Conservation (phyloP, 202 grass and related monocot species). For the Schoenoplectus tabernaemontani region DNA sequence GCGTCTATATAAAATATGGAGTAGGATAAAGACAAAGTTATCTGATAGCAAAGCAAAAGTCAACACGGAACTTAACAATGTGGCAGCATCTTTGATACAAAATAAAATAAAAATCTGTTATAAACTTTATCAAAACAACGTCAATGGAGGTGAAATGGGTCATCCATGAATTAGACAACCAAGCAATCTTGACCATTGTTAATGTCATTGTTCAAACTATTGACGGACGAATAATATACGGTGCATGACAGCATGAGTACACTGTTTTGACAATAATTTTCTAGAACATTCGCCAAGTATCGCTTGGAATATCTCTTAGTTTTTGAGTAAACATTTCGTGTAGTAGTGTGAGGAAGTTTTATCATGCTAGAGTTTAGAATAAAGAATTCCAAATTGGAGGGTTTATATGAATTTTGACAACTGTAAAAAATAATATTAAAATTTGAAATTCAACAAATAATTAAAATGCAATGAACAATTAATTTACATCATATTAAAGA, state of each 20-base stretch:
- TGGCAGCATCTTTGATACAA: not conserved
- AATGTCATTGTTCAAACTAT: not conserved
- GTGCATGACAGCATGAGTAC: not conserved
- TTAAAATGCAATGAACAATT: too few species aligned
- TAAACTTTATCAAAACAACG: not conserved
- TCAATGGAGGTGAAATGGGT: not conserved
- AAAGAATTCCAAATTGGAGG: too few species aligned
- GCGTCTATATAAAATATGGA: not conserved
- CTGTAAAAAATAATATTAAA: too few species aligned
- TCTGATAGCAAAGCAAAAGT: not conserved
- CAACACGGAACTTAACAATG: not conserved
- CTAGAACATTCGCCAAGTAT: not conserved
- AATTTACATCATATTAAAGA: too few species aligned
- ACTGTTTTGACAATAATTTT: not conserved
- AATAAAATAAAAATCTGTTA: not conserved
- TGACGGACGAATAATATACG: not conserved
- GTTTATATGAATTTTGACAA: too few species aligned
- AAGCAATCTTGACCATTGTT: not conserved
- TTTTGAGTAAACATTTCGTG: not conserved
- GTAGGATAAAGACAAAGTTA: not conserved
- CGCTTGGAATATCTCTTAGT: not conserved
- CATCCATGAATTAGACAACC: not conserved
- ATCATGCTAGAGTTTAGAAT: too few species aligned
- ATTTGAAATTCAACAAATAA: too few species aligned
- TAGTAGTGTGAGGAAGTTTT: too few species aligned